Evolutionary conservation across 2,329 filamentous ascomycete species (phyloP).

Genomic region (Berkeleyomyces basicola): DNA sequence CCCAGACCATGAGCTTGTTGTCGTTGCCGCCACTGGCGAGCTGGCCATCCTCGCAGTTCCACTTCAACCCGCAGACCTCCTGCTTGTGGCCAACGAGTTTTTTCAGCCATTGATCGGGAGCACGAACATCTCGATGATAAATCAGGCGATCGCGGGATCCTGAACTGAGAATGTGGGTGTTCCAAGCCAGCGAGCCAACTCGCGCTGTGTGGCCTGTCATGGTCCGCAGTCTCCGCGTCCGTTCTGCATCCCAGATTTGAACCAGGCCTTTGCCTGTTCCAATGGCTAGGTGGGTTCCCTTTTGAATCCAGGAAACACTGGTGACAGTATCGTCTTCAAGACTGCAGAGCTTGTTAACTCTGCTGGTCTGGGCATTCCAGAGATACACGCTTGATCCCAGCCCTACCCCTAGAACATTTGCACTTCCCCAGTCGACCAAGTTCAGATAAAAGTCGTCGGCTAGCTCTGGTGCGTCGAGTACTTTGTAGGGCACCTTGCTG

Average conservation of each 20-base stretch:
- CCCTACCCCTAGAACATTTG: slow-evolving; percentile 84
- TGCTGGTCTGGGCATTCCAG: slow-evolving; percentile 87
- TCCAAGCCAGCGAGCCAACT: slow-evolving; percentile 92
- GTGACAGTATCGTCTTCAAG: slow-evolving; percentile 87
- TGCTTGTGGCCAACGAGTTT: slow-evolving; percentile 91
- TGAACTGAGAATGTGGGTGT: slow-evolving; percentile 90
- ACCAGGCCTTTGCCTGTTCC: slow-evolving; percentile 89
- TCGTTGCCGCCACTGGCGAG: slow-evolving; percentile 93
- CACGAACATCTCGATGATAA: slow-evolving; percentile 87
- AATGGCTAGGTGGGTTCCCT: slow-evolving; percentile 88
- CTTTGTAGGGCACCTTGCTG: slow-evolving; percentile 94
- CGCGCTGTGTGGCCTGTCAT: slow-evolving; percentile 94
- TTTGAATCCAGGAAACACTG: slow-evolving; percentile 95
- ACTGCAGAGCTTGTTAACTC: slow-evolving; percentile 87
- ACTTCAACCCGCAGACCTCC: slow-evolving; percentile 89
- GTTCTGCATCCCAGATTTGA: slow-evolving; percentile 94
- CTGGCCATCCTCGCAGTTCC: slow-evolving; percentile 93
- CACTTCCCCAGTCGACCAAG: slow-evolving; percentile 92
- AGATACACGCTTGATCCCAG: slow-evolving; percentile 90
- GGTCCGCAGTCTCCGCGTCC: slow-evolving; percentile 66
- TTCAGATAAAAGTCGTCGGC: slow-evolving; percentile 98
- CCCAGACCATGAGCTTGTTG: slow-evolving; percentile 98
- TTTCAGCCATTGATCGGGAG: slow-evolving; percentile 75
- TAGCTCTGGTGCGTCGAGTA: slow-evolving; percentile 86
- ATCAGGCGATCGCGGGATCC: slow-evolving; percentile 87